Percentiles rank a stretch among this genome's conserved stretches.
Conservation (phyloP, 2,329 filamentous ascomycete genomes). For the Ambrosiella cleistominuta region DNA sequence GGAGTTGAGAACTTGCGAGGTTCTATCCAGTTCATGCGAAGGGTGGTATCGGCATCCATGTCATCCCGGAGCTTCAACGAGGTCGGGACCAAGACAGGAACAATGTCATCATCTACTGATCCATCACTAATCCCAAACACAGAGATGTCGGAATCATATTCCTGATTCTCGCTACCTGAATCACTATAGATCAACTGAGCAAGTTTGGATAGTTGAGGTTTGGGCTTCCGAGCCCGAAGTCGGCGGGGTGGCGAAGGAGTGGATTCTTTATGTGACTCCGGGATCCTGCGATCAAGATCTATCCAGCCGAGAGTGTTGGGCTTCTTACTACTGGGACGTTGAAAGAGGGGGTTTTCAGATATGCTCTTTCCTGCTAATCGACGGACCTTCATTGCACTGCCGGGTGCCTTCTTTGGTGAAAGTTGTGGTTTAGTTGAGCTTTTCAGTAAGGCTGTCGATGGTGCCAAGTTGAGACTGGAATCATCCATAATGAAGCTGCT, state of each 20-base stretch:
- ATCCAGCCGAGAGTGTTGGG: constrained; percentile 8
- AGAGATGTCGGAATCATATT: background rate
- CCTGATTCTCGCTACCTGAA: background rate
- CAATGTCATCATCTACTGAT: constrained; percentile 3
- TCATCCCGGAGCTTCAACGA: constrained; percentile 9
- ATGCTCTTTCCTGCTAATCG: constrained; percentile 10
- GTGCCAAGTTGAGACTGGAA: constrained; percentile 2
- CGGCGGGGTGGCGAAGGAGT: background rate
- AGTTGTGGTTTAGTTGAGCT: constrained; percentile 15
- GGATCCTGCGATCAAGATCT: constrained; percentile 6
- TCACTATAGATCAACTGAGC: background rate
- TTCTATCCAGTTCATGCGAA: constrained; percentile 12
- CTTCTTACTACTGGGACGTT: constrained; percentile 1
- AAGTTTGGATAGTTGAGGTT: background rate
- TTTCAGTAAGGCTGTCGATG: constrained; percentile 8
- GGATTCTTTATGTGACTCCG: background rate
- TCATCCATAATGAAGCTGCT: background rate
- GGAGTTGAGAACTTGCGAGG: background rate
- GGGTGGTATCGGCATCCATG: constrained; percentile 8
- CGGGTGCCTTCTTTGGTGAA: constrained; percentile 20
- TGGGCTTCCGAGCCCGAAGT: background rate
- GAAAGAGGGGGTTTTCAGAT: constrained; percentile 12
- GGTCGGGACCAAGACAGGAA: constrained; percentile 9
- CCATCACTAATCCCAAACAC: constrained; percentile 2
- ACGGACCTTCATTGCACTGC: constrained; percentile 10